A percentile compares a stretch with the other conserved stretches of the same genome.
Evolutionary conservation across 1,284 basidiomycete species (phyloP).

Genomic region (Amylostereum areolatum): DNA sequence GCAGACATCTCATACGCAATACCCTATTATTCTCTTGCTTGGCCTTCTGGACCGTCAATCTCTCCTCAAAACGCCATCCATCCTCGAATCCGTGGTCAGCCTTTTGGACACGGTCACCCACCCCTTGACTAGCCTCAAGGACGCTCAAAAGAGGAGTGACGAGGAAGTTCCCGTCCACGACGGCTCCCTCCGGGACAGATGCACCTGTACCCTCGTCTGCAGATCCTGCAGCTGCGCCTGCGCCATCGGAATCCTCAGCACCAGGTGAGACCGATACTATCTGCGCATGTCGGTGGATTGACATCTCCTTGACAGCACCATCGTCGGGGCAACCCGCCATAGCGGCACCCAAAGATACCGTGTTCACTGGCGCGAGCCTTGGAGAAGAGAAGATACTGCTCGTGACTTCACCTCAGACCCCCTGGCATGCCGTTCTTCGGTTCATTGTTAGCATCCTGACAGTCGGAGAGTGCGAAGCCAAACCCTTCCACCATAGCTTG

Average conservation of each 20-base stretch:
- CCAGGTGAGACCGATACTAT: conserved; percentile 5
- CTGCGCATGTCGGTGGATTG: no score
- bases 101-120: conserved; percentile 84
- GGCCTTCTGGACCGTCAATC: conserved; percentile 81
- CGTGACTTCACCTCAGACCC: conserved; percentile 74
- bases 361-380: no score
- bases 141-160: conserved; percentile 32
- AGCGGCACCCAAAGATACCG: no score
- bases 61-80: conserved; percentile 79
- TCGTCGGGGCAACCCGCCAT: no score
- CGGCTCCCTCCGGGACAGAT: conserved; percentile 12
- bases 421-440: conserved; percentile 72
- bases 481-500: conserved; percentile 89
- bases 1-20: conserved; percentile 74
- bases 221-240: background rate
- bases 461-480: conserved; percentile 89
- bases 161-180: no score
- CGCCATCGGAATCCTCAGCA: conserved; percentile 2
- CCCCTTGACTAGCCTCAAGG: conserved; percentile 64
- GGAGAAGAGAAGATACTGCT: conserved; percentile 64
- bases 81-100: conserved; percentile 87
- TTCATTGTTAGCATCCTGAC: conserved; percentile 93
- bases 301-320: no score
- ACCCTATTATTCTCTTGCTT: conserved; percentile 84
- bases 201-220: background rate